Conservation (phyloP, 2,329 filamentous ascomycete species). For the Dichotomopilus funicola region DNA sequence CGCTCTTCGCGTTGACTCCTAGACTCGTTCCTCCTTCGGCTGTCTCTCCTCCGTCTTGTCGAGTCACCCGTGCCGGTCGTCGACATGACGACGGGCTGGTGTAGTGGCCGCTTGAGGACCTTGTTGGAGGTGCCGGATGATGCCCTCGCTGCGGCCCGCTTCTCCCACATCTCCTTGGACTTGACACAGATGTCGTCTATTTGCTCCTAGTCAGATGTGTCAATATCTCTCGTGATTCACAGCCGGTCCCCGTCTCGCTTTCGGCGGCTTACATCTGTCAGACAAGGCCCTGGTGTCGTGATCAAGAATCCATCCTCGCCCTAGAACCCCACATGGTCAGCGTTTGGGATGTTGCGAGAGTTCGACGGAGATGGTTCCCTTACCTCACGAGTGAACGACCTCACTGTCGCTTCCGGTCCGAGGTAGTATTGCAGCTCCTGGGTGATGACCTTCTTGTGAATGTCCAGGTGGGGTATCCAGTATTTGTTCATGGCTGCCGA, state of each 20-base stretch:
- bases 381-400: constrained; percentile 52
- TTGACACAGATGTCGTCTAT: constrained; percentile 57
- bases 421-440: constrained; percentile 53
- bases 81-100: constrained; percentile 48
- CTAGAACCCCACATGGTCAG: constrained; percentile 27
- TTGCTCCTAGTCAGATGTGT: constrained; percentile 43
- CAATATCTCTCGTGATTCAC: constrained; percentile 13
- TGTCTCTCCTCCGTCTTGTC: constrained; percentile 31
- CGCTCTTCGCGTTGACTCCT: constrained; percentile 22
- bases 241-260: background rate
- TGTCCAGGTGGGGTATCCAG: constrained; percentile 54
- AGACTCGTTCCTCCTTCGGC: constrained; percentile 29
- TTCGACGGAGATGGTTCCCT: constrained; percentile 25
- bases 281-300: constrained; percentile 49
- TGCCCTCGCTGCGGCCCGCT: constrained; percentile 44
- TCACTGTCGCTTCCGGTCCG: constrained; percentile 51
- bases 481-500: constrained; percentile 47
- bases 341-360: constrained; percentile 12
- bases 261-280: constrained; percentile 48
- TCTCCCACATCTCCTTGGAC: constrained; percentile 53
- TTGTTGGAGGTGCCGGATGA: constrained; percentile 40
- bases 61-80: constrained; percentile 33
- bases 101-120: constrained; percentile 49
- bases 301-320: constrained; percentile 57
- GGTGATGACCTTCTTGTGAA: constrained; percentile 55